Conservation (phyloP, 1,284 basidiomycete genomes). For the Vanrija sp. region DNA sequence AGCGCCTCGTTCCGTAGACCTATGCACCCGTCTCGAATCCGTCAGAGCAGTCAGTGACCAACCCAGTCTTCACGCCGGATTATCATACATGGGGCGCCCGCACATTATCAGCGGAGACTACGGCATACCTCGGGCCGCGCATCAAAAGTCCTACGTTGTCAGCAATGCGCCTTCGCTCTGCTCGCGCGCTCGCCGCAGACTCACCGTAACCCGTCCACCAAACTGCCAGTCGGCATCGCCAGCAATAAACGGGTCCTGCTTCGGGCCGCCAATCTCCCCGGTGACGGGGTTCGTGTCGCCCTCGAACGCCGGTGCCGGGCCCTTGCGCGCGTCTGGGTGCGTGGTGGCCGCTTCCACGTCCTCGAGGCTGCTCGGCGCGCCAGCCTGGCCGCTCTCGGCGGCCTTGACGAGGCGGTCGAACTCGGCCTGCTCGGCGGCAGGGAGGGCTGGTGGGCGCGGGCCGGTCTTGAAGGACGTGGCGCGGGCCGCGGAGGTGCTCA, state of each 20-base stretch:
- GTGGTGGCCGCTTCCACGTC: slow-evolving; percentile 10
- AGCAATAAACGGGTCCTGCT: slow-evolving; percentile 54
- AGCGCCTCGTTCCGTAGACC: no score
- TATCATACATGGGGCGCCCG: no score
- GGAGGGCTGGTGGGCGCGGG: slow-evolving; percentile 46
- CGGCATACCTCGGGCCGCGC: no score
- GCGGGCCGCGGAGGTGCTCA: no score
- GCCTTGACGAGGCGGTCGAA: slow-evolving; percentile 47
- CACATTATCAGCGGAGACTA: no score
- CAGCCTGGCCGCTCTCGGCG: slow-evolving; percentile 25
- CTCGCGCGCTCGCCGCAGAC: slow-evolving; percentile 6
- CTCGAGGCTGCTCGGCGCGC: slow-evolving; percentile 6
- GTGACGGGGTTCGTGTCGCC: slow-evolving; percentile 56
- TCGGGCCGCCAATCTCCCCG: slow-evolving; percentile 57
- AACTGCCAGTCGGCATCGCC: slow-evolving; percentile 48
- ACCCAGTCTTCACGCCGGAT: no score
- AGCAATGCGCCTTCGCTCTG: neutral
- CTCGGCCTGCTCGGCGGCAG: slow-evolving; percentile 47
- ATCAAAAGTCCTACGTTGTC: slow-evolving; percentile 4
- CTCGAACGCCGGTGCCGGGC: slow-evolving; percentile 52
- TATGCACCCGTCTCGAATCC: no score
- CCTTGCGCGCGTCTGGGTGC: slow-evolving; percentile 54
- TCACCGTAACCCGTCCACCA: slow-evolving; percentile 48
- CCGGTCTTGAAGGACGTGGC: neutral
- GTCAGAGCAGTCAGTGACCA: no score